Evolutionary conservation across 2,329 filamentous ascomycete species (phyloP), one percentile per base, ranked within the genome.

Genomic region (Orbilia blumenaviensis): DNA sequence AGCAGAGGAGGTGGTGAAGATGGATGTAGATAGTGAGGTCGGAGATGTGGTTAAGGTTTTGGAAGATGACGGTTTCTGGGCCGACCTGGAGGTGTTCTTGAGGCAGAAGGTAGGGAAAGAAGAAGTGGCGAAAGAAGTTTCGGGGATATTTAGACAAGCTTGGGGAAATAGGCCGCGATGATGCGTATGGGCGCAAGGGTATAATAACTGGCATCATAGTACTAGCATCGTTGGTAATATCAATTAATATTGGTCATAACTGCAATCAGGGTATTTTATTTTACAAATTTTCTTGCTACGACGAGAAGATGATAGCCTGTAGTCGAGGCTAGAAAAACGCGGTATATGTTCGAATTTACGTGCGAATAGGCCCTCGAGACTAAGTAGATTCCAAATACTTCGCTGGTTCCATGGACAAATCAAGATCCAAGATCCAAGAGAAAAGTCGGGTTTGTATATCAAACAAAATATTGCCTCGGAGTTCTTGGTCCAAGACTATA

Each of bases 61-160:
- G 78, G 84, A 88, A 81, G 90, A 88, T 10, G 88, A 90, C 5
- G 89, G 87, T 66, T 99, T 99, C 81, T 99, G 95, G 95, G 84
- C 84, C 7, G 95, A 98, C 84, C 83, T 99, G 78, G 89, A 89
- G 81, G 91, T 88, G 0, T 98, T 94, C 83, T 82, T 99, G 82
- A 84, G 89, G 81, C 91, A 94, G 84, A 88, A 92, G 82, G 84
- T 97, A 80, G 89, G 91, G 83, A 91, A 96, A 81, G 89, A 86
- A 61, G 82, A 81, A 1, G 86, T 88, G 5, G 68, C 89, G 80
- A 83, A 83, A 68, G 83, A 86, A 81, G 92, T 91, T 0, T 88
- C 88, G 79, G 87, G 89, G 80, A 82, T 94, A 80, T 97, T 97
- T 81, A 90, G 87, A 83, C 85, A 84, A 48, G 90, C 90, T 46